phyloP scores from a whole-genome alignment of 192 early-diverging fungal genomes.

The Rhizophagus sp. region DNA sequence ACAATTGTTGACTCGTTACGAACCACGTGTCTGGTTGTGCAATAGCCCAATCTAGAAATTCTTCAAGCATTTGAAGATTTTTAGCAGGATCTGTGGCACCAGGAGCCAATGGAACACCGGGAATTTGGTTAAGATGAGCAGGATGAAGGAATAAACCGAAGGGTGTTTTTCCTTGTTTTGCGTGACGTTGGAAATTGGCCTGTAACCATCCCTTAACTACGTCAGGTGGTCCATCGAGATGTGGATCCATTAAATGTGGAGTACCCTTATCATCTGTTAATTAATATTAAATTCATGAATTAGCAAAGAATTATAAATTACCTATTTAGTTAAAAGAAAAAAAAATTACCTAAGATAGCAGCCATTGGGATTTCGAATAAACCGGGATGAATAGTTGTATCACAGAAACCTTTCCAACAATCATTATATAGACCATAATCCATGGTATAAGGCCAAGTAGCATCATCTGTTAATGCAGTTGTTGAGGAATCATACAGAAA shows the following conservation, averaged over 20 bases:
- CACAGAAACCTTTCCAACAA: slow-evolving; percentile 57
- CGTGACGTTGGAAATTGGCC: slow-evolving; percentile 58
- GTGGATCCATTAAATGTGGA: slow-evolving; percentile 48
- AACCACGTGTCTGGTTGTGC: slow-evolving; percentile 68
- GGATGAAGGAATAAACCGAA: slow-evolving; percentile 49
- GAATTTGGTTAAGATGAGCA: slow-evolving; percentile 45
- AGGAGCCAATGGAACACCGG: slow-evolving; percentile 30
- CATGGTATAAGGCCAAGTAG: slow-evolving; percentile 69
- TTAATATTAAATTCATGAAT: neutral
- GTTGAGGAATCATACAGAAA: slow-evolving; percentile 60
- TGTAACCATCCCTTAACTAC: slow-evolving; percentile 49
- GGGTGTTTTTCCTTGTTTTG: slow-evolving; percentile 51
- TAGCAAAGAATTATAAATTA: neutral
- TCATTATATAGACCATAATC: slow-evolving; percentile 66
- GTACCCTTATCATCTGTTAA: slow-evolving; percentile 21
- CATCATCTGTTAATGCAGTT: slow-evolving; percentile 46
- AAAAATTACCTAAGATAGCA: slow-evolving; percentile 45
- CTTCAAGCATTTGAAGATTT: slow-evolving; percentile 36
- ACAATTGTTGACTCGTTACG: slow-evolving; percentile 67
- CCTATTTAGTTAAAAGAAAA: neutral
- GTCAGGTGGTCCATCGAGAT: slow-evolving; percentile 43
- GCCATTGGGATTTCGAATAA: slow-evolving; percentile 73
- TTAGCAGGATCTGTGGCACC: slow-evolving; percentile 33
- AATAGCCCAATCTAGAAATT: slow-evolving; percentile 56
- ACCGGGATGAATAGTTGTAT: slow-evolving; percentile 47